Evolutionary conservation across 2,329 filamentous ascomycete genomes (phyloP), one percentile per base, ranked within the genome.

Genomic region (Onygenales sp.): DNA sequence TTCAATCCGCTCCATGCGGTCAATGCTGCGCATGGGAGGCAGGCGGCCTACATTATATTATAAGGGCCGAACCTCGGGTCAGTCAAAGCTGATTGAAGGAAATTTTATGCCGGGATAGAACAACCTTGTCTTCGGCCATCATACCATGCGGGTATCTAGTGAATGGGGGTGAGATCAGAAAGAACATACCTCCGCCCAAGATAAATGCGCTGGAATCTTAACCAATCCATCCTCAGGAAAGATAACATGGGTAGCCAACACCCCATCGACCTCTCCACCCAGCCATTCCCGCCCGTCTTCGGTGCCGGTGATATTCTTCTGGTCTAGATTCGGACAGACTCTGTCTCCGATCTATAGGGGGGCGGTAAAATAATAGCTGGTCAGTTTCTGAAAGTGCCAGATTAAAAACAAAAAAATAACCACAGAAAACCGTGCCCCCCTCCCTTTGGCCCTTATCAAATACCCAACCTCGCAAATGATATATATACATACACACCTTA

Each of bases 1-100:
- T 70, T 72, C n/a, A 75, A 55, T 0, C 73, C 71, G 45, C 66
- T 63, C 72, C 74, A 77, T 1, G 75, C 74, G 0, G 74, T 77
- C 0, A 70, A 64, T 0, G 72, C 75, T 17, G 75, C 73, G 39
- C 72, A 76, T 0, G 72, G 72, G 21, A 27, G 21, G 21, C 21
- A 27, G 21, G 21, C 21, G 21, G 21, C 21, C 21, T 27, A 27
- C 3, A 27, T 27, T 27, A 27, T 5, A 27, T 27, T 27, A 27
- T 13, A 60, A 2, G 71, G 69, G 2, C 66, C 57, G 1, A 62
- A 17, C 17, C 17, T 17, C 2, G 2, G 17, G 21, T 27, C 21
- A 27, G 21, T 5, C 21, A 27, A 27, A 27, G 5, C 21, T 27
- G 21, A 27, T 27, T 27, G 21, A 27, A 27, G 1, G 21, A 27